Evolutionary conservation across 768 basidiomycete genomes (phyloP).

Genomic region (Nidularia sp.): DNA sequence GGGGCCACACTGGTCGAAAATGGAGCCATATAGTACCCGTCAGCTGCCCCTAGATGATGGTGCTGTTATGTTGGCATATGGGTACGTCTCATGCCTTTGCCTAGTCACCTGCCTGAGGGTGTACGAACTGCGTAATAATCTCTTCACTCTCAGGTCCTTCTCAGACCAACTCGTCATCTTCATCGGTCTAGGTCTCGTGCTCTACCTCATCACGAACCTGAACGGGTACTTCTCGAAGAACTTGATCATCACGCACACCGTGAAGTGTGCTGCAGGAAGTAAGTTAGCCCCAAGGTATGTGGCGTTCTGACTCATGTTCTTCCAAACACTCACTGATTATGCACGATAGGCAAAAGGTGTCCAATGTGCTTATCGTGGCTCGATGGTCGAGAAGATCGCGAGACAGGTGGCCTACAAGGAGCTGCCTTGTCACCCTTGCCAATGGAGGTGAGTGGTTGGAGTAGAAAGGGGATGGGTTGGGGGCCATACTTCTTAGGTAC

Average conservation of each 20-base stretch:
- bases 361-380: slow-evolving; percentile 40
- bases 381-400: slow-evolving; percentile 35
- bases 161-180: slow-evolving; percentile 32
- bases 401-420: slow-evolving; percentile 13
- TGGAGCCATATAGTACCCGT: slow-evolving; percentile 36
- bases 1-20: slow-evolving; percentile 20
- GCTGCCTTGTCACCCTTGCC: not conserved
- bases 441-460: too few species aligned
- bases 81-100: slow-evolving; percentile 8
- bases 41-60: slow-evolving; percentile 39
- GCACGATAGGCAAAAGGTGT: slow-evolving; percentile 27
- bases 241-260: slow-evolving; percentile 34
- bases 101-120: not conserved
- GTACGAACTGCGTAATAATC: not conserved
- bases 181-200: slow-evolving; percentile 28
- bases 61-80: slow-evolving; percentile 36
- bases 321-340: not conserved
- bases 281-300: slow-evolving; percentile 34
- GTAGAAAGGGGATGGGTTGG: too few species aligned
- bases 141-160: slow-evolving; percentile 23
- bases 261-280: slow-evolving; percentile 39
- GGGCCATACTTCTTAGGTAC: too few species aligned
- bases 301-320: not conserved
- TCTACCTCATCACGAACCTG: slow-evolving; percentile 31
- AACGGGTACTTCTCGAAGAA: slow-evolving; percentile 33